phyloP scores from a whole-genome alignment of 2,329 filamentous ascomycete species.

The Pseudodiploospora longispora region DNA sequence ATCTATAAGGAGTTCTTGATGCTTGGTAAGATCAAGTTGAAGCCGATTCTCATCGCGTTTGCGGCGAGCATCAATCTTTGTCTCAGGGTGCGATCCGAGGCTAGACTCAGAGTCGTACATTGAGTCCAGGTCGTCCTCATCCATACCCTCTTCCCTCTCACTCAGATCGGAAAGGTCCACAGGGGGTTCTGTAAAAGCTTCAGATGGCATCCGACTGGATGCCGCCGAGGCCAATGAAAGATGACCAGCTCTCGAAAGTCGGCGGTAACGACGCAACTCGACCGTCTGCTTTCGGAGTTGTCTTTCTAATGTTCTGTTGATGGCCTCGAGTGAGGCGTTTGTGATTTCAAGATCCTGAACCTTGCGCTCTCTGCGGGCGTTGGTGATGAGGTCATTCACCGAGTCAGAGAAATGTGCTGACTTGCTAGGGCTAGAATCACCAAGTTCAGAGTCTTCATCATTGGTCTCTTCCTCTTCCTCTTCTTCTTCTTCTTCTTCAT shows the following conservation, averaged over 20 bases:
- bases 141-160: conserved; percentile 36
- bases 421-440: conserved; percentile 50
- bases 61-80: conserved; percentile 33
- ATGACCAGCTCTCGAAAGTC: conserved; percentile 74
- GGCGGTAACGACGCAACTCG: conserved; percentile 75
- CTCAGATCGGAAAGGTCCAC: conserved; percentile 42
- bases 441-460: conserved; percentile 25
- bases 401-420: conserved; percentile 47
- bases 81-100: conserved; percentile 22
- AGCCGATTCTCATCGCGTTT: conserved; percentile 73
- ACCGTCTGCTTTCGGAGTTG: conserved; percentile 86
- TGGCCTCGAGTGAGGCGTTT: conserved; percentile 88
- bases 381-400: conserved; percentile 71
- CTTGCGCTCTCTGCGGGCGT: conserved; percentile 84
- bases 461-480: conserved; percentile 21
- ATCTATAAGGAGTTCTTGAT: conserved; percentile 80
- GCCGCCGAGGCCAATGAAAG: conserved; percentile 52
- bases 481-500: conserved; percentile 19
- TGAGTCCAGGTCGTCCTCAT: conserved; percentile 38
- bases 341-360: conserved; percentile 94
- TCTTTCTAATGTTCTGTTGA: conserved; percentile 86
- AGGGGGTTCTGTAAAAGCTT: conserved; percentile 33
- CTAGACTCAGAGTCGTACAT: conserved; percentile 47
- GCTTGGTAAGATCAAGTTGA: conserved; percentile 77
- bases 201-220: conserved; percentile 36